Base-by-base conservation (phyloP, 2,329 filamentous ascomycete genomes). In the Tolypocladium tundrense region DNA sequence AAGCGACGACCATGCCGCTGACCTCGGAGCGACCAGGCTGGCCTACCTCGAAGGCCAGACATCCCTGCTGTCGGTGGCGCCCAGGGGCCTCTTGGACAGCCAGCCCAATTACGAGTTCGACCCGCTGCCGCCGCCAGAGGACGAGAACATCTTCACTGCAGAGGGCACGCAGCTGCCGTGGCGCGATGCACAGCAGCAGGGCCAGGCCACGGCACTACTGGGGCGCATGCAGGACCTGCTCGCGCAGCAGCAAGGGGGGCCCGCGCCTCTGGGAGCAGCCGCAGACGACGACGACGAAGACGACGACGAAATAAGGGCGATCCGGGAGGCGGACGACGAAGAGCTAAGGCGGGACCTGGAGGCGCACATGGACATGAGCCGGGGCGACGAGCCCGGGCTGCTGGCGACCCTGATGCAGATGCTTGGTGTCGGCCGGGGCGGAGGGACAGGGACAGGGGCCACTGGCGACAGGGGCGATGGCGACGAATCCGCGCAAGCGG, bases 31-130 rank as follows among this genome's bases (percentile, higher is more conserved):
- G 57, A 89, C 88, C 3, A 82, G 92, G 50, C 89, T 95, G 67
- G 83, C 90, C 27, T 86, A 92, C 59, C 79, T 96, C 10, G 88
- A 90, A 37, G 89, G 92, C 63, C 84, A 86, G 3, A 88, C 87
- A 1, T 75, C 79, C 1, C 79, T 96, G 27, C 87, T 93, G 64
- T 79, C 83, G 0, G 76, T 88, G 43, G 79, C 94, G 8, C 90
- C 91, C 1, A 77, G 79, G 1, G 73, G 75, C 10, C 80, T 90
- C 64, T 84, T 91, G 13, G 77, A 81, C 21, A 76, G 79, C 40
- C 77, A 85, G 53, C 85, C 86, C 2, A 91, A 84, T 64, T 85
- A 88, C 61, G 84, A 90, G 21, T 94, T 90, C 27, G 92, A 96
- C 67, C 91, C 91, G 1, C 75, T 96, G 16, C 90, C 91, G 24